Conservation (phyloP, 345 rosid genomes). For the Dovyalis caffra region DNA sequence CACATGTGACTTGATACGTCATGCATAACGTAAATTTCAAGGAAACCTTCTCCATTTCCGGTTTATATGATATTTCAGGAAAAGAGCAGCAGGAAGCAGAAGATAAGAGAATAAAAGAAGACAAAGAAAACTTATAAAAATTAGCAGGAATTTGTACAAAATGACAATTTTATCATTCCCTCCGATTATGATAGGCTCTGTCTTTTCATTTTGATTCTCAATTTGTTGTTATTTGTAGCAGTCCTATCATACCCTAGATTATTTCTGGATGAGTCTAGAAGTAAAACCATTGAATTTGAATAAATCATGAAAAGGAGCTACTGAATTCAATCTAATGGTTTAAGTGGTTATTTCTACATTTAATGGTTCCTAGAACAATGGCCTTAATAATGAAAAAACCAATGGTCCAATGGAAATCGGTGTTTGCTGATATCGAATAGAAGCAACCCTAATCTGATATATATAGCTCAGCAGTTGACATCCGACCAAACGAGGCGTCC, state of each 20-base stretch:
- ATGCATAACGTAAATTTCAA: no score
- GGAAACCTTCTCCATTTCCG: background rate
- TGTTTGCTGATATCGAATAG: no score
- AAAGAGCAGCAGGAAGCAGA: background rate
- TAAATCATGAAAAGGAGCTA: background rate
- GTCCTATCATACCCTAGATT: background rate
- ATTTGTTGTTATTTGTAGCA: background rate
- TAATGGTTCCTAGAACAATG: no score
- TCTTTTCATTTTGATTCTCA: background rate
- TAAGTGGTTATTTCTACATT: background rate
- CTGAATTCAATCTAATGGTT: background rate
- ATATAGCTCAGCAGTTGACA: constrained; percentile 15
- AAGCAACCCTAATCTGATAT: background rate
- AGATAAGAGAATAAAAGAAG: background rate
- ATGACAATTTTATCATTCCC: background rate
- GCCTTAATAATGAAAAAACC: no score
- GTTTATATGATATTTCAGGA: background rate
- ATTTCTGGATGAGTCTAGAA: background rate
- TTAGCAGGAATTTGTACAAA: background rate
- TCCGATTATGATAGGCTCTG: background rate
- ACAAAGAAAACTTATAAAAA: background rate
- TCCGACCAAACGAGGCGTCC: constrained; percentile 36
- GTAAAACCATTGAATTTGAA: background rate
- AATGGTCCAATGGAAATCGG: no score
- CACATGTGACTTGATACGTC: no score